Percentiles rank a stretch among this genome's conserved stretches.
Evolutionary conservation across 441 rosid genomes (phyloP).

Genomic region (Gossypium trilobum): DNA sequence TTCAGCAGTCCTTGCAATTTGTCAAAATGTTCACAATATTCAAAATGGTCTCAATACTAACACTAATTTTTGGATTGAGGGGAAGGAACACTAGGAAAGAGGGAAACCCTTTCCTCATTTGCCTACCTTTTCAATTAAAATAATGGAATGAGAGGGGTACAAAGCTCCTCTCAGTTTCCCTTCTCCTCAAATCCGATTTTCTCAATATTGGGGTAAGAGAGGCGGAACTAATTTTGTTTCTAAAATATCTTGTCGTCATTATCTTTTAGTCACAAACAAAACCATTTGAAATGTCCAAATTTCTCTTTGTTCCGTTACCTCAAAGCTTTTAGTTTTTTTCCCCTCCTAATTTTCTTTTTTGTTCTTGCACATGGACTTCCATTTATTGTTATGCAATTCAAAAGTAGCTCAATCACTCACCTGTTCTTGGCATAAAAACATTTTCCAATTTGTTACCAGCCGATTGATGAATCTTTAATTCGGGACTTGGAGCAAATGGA

Average conservation of each 20-base stretch:
- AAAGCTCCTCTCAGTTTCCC: background rate
- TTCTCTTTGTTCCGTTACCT: background rate
- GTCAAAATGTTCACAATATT: background rate
- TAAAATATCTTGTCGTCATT: background rate
- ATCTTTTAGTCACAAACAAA: background rate
- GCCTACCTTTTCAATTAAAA: background rate
- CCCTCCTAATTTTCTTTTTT: background rate
- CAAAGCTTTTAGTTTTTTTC: background rate
- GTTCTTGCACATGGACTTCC: background rate
- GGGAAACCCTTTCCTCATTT: background rate
- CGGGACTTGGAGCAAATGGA: conserved; percentile 82
- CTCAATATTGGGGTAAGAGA: background rate
- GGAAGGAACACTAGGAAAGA: background rate
- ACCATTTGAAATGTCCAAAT: background rate
- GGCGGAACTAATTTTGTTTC: background rate
- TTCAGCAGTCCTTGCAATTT: background rate
- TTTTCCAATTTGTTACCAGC: conserved; percentile 31
- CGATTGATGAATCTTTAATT: conserved; percentile 54
- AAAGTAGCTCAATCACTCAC: conserved; percentile 8
- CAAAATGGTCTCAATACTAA: background rate
- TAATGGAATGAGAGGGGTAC: background rate
- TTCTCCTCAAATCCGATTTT: background rate
- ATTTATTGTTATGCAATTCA: background rate
- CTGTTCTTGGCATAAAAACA: background rate
- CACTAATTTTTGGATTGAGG: background rate